Evolutionary conservation across 805 yeast genomes (phyloP), one percentile per base, ranked within the genome.

Genomic region (Candida yuanshanica): DNA sequence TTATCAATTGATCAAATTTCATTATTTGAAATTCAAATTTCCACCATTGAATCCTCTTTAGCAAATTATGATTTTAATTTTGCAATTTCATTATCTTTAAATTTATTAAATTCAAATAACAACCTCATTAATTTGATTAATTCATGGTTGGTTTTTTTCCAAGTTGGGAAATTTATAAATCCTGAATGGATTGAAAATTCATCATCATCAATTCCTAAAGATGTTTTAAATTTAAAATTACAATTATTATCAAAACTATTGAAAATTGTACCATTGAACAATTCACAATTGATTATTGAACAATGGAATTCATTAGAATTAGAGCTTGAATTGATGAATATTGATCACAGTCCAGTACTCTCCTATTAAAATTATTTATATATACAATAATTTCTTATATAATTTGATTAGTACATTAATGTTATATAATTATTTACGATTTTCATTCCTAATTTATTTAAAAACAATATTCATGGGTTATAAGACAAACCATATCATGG

Each of bases 21-120:
- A 10, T 18, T 36, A 12, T 20, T 41, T 7, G 49, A 44, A 9
- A 45, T 75, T 6, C 57, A 67, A 41, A 61, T 69, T 13, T 68
- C 75, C 32, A 81, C 86, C 50, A 76, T 87, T 18, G 87, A 84
- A 49, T 70, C 81, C 35, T 77, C 95, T 0, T 64, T 84, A 21
- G 77, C 72, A 1, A 77, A 81, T 36, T 64, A 68, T 44, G 82
- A 85, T 56, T 84, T 85, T 49, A 56, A 59, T 2, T 77, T 66
- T 47, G 89, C 95, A 0, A 34, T 56, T 75, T 1, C 49, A 50
- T n/a, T 65, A 60, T 17, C 56, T 76, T 31, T 52, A 76, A 9
- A 62, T 66, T 20, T 48, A 45, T 49, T 36, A 53, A 21, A 22
- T 5, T 31, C 37, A 8, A 10, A 23, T 9, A 11, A n/a, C 1